Percentiles rank a stretch among this genome's conserved stretches.
Evolutionary conservation across 805 yeast genomes (phyloP).

Genomic region (Barnettozyma salicaria): DNA sequence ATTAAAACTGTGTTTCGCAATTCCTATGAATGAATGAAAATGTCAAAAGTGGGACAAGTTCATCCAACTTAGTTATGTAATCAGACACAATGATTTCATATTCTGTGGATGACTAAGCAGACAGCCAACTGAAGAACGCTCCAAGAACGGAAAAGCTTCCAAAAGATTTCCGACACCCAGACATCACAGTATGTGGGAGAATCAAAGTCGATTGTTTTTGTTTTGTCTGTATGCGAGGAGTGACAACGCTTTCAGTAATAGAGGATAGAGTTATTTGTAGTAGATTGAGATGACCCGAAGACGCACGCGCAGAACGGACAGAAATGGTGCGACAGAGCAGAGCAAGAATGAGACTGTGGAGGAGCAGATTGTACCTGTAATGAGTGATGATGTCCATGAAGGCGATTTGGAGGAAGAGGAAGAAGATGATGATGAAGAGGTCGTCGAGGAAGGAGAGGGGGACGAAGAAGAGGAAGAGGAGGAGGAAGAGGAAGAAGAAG

Average conservation of each 20-base stretch:
- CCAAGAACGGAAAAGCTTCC: too few relatives aligned
- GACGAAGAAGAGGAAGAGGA: conserved; percentile 21
- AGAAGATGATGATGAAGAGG: conserved; percentile 25
- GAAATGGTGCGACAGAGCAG: not conserved
- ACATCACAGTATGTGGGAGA: not conserved
- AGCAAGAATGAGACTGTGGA: not conserved
- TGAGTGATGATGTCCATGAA: conserved; percentile 23
- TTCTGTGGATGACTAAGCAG: too few relatives aligned
- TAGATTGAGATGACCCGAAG: conserved; percentile 1
- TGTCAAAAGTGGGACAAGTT: too few relatives aligned
- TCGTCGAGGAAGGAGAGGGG: conserved; percentile 25
- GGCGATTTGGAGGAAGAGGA: conserved; percentile 25
- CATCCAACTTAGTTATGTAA: too few relatives aligned
- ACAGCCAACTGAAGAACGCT: too few relatives aligned
- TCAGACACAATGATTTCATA: too few relatives aligned
- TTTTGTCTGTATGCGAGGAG: not conserved
- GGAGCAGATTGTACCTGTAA: too few relatives aligned
- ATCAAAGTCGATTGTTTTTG: conserved; percentile 1
- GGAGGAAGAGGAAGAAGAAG: conserved; percentile 14
- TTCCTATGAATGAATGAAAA: too few relatives aligned
- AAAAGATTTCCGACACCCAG: too few relatives aligned
- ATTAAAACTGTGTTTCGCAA: not conserved
- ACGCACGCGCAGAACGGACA: not conserved
- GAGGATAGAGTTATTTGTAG: not conserved
- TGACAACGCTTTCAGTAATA: not conserved